Percentiles rank a stretch among this genome's conserved stretches.
Evolutionary conservation across 2,329 filamentous ascomycete genomes (phyloP).

Genomic region (Cladosporium sphaerospermum): DNA sequence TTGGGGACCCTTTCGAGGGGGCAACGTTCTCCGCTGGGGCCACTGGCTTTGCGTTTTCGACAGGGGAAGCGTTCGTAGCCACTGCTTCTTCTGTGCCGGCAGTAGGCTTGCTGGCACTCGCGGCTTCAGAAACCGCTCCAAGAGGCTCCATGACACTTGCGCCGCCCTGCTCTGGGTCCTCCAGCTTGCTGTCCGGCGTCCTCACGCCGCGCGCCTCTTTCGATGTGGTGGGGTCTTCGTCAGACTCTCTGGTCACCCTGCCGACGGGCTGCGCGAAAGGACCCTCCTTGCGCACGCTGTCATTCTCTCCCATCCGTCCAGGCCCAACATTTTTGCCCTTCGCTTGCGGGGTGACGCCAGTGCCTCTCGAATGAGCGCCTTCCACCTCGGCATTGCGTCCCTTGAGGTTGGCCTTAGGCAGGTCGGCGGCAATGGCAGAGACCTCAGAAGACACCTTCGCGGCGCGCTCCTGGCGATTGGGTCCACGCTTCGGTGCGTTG

Average conservation of each 20-base stretch:
- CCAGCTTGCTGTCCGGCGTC: conserved; percentile 2
- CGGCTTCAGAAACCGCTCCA: neutral
- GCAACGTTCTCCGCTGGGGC: neutral
- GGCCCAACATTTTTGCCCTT: conserved; percentile 7
- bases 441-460: conserved; percentile 24
- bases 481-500: conserved; percentile 17
- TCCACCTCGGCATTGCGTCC: conserved; percentile 7
- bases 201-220: conserved; percentile 10
- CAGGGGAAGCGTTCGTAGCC: neutral
- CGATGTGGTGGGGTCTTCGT: neutral
- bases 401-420: conserved; percentile 4
- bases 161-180: conserved; percentile 14
- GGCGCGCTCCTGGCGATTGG: conserved; percentile 22
- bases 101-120: neutral
- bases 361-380: neutral
- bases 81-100: conserved; percentile 1
- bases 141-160: conserved; percentile 8
- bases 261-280: conserved; percentile 17
- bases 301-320: conserved; percentile 22
- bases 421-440: conserved; percentile 17
- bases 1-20: neutral
- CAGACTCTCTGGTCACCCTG: neutral
- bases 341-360: conserved; percentile 1
- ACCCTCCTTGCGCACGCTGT: conserved; percentile 17
- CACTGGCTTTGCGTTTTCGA: neutral